These are phyloP conservation scores for Alternaria brassicae DNA, from an alignment of 2,329 filamentous ascomycete genomes.

Conservation along the genomic window DNA sequence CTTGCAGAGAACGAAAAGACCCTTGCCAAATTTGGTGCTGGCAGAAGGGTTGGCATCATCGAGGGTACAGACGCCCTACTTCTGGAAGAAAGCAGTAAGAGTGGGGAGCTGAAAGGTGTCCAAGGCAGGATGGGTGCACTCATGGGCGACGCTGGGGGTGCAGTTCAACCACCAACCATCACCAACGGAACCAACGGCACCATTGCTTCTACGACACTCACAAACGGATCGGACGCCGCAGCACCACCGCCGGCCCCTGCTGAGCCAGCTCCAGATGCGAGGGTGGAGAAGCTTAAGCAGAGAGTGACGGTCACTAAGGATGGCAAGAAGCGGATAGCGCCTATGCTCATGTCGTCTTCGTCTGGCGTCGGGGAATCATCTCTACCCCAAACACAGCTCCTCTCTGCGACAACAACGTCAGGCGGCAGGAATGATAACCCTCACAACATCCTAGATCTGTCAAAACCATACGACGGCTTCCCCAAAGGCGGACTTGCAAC, in stretches of 20 bases:
- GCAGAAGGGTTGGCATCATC: constrained; percentile 86
- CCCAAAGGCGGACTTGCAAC: constrained; percentile 87
- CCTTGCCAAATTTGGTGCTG: constrained; percentile 89
- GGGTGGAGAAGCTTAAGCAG: constrained; percentile 78
- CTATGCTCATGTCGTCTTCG: constrained; percentile 83
- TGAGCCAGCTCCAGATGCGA: constrained; percentile 58
- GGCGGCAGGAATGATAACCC: constrained; percentile 73
- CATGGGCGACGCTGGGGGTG: constrained; percentile 78
- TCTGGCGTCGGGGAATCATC: constrained; percentile 88
- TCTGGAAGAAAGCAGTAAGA: constrained; percentile 90
- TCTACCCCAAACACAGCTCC: constrained; percentile 84
- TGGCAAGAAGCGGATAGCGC: constrained; percentile 93
- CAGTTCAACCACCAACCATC: constrained; percentile 57
- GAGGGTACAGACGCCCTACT: constrained; percentile 90
- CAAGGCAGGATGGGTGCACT: constrained; percentile 98
- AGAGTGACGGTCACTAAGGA: constrained; percentile 95
- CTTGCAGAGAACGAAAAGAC: constrained; percentile 91
- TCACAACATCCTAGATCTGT: constrained; percentile 84
- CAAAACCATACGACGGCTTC: constrained; percentile 90
- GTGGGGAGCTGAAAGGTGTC: constrained; percentile 84
- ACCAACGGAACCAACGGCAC: constrained; percentile 63
- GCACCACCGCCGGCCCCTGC: constrained; percentile 21
- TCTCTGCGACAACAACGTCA: constrained; percentile 73
- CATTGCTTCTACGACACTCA: constrained; percentile 51
- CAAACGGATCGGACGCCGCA: constrained; percentile 58